These are phyloP conservation scores for Cordyceps cicadae DNA, from an alignment of 2,329 filamentous ascomycete species.

Conservation along the genomic window DNA sequence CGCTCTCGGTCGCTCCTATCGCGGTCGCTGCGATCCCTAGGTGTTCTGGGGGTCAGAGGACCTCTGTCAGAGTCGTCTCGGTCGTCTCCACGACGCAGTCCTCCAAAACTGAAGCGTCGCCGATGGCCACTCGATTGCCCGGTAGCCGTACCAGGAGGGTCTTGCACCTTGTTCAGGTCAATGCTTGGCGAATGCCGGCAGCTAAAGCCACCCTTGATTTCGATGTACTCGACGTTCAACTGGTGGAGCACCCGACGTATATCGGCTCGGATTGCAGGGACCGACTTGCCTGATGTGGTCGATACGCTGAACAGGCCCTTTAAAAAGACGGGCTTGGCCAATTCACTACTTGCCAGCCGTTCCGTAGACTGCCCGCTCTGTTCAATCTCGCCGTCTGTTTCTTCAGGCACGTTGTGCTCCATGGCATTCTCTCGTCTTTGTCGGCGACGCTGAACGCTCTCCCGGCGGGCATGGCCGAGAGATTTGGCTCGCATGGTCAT, in stretches of 20 bases:
- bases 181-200: slow-evolving; percentile 87
- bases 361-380: slow-evolving; percentile 54
- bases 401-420: slow-evolving; percentile 77
- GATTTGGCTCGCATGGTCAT: slow-evolving; percentile 73
- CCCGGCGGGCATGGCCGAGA: slow-evolving; percentile 76
- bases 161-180: slow-evolving; percentile 66
- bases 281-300: slow-evolving; percentile 86
- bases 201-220: slow-evolving; percentile 89
- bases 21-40: slow-evolving; percentile 22
- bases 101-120: slow-evolving; percentile 78
- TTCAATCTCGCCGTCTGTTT: slow-evolving; percentile 74
- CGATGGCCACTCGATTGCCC: slow-evolving; percentile 51
- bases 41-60: slow-evolving; percentile 34
- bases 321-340: slow-evolving; percentile 87
- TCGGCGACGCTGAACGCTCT: slow-evolving; percentile 85
- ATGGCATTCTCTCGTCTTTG: slow-evolving; percentile 62
- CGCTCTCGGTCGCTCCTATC: slow-evolving; percentile 38
- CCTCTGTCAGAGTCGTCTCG: slow-evolving; percentile 51
- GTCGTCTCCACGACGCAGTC: slow-evolving; percentile 47
- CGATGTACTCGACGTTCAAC: slow-evolving; percentile 80
- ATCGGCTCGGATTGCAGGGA: slow-evolving; percentile 76
- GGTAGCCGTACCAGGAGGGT: slow-evolving; percentile 52
- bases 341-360: slow-evolving; percentile 59
- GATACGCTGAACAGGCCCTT: slow-evolving; percentile 97
- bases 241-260: slow-evolving; percentile 84